Evolutionary conservation across 2,329 filamentous ascomycete genomes (phyloP), one percentile per base, ranked within the genome.

Genomic region (Pseudopithomyces chartarum): DNA sequence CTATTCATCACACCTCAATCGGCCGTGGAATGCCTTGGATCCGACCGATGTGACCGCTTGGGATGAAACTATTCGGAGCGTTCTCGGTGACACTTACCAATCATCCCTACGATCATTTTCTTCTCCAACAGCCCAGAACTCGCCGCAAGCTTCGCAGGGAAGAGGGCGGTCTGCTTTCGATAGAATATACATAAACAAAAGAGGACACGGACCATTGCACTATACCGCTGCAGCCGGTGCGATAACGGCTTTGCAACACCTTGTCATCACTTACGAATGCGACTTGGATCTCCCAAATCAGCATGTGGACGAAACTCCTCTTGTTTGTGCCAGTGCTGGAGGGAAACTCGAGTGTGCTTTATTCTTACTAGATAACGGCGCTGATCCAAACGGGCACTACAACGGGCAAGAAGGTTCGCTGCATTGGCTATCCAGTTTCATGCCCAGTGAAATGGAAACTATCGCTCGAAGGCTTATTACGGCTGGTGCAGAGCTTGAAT

Each of bases 381-480:
- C 55, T 26, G 51, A 58, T 33, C 55, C 55, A 7, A 58, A 54
- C 34, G 52, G 52, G 8, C 42, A 51, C 33, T 45, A 17, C 19
- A 38, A 45, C 20, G 46, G 55, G 13, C 51, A 58, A 36, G 55
- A 58, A 43, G 52, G 51, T 6, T 51, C 55, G 10, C 51, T 58
- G 13, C 55, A 58, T 26, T 58, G 55, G 55, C 55, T 58, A 7
- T 54, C 51, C 34, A 54, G 55, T 22, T 58, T 58, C 39, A 10
- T 39, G 26, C 51, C 46, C 6, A 32, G 26, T n/a, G 51, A 58
- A 17, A 58, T 54, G 55, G 52, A 47, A 19, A 36, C 11, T 8
- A 42, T 58, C 13, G 51, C 51, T n/a, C 17, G 20, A 19, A 45
- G 32, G 15, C 42, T 58, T 44, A 22, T 58, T 29, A 34, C 46